A percentile compares a stretch with the other conserved stretches of the same genome.
Evolutionary conservation across 345 rosid species (phyloP).

Genomic region (Eucalyptus sp.): DNA sequence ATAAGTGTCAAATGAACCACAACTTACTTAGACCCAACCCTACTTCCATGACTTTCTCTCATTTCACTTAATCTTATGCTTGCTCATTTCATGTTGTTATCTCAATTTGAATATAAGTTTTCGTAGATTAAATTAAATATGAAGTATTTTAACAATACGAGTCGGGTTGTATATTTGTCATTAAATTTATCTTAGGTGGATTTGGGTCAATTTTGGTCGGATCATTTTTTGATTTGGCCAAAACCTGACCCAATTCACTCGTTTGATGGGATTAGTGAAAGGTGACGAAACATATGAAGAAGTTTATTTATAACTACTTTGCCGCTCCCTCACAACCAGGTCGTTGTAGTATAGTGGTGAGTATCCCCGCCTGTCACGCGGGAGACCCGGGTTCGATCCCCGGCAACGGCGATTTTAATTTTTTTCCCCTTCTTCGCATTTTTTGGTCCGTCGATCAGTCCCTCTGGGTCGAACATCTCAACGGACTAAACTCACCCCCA

Average conservation of each 20-base stretch:
- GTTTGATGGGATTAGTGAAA: too few species aligned
- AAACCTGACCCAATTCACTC: too few species aligned
- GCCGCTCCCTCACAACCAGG: background rate
- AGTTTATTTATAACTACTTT: accelerated
- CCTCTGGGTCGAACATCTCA: background rate
- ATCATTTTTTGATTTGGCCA: too few species aligned
- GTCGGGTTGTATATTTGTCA: too few species aligned
- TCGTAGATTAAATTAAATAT: too few species aligned
- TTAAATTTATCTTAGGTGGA: too few species aligned
- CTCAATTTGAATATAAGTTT: background rate
- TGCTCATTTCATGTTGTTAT: accelerated
- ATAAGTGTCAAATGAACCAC: background rate
- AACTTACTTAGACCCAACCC: background rate
- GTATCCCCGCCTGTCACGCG: constrained; percentile 94
- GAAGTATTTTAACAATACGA: too few species aligned
- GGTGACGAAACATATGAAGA: too few species aligned
- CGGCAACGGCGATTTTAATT: constrained; percentile 53
- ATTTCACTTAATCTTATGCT: too few species aligned
- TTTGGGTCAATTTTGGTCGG: too few species aligned
- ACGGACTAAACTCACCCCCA: background rate
- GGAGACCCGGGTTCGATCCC: constrained; percentile 97
- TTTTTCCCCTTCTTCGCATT: background rate
- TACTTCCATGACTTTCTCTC: background rate
- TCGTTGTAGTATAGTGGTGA: constrained; percentile 92
- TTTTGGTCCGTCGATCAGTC: background rate